Evolutionary conservation across 768 basidiomycete species (phyloP), one percentile per base, ranked within the genome.

Genomic region (Boletellus emodensis): DNA sequence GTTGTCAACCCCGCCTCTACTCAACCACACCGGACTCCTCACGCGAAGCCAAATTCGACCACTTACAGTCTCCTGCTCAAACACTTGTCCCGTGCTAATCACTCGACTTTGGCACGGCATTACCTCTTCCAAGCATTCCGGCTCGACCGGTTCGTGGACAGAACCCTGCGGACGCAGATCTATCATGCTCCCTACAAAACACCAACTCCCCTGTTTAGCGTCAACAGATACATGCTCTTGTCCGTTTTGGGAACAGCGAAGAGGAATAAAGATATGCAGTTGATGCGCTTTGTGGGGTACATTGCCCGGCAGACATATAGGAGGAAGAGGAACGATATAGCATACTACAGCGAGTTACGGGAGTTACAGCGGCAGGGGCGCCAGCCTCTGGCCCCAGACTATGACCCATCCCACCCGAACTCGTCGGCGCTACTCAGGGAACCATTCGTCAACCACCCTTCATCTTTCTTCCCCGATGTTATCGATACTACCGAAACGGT

Each of bases 31-130:
- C 61, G 37, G 22, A 71, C 75, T 38, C 73, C 74, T 4, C 68
- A 73, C 53, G 82, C 82, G 8, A 44, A 54, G 10, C 84, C 86
- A 24, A 89, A 88, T 57, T 81, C 85, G 17, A 83, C 80, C 1
- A 83, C 85, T 13, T 88, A 82, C 66, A 72, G 72, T 49, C 72
- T 78, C 48, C 74, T 90, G 44, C 68, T 90, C 10, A 79, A 80
- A 55, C 73, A 86, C 60, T 48, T 87, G 15, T 76, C 79, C 43
- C 68, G 60, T 44, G 68, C 70, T 11, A 68, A 74, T 14, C 73
- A 87, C 59, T 61, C 72, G 5, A 68, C 74, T 14, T 69, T 90
- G 53, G 78, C 81, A 14, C 81, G 85, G 37, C 85, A 90, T 66
- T 87, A 88, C 65, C 62, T 84, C 46, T 59, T 77, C 24, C 71